Base-by-base conservation (phyloP, 257 asterid species). In the Cinchona pubescens region DNA sequence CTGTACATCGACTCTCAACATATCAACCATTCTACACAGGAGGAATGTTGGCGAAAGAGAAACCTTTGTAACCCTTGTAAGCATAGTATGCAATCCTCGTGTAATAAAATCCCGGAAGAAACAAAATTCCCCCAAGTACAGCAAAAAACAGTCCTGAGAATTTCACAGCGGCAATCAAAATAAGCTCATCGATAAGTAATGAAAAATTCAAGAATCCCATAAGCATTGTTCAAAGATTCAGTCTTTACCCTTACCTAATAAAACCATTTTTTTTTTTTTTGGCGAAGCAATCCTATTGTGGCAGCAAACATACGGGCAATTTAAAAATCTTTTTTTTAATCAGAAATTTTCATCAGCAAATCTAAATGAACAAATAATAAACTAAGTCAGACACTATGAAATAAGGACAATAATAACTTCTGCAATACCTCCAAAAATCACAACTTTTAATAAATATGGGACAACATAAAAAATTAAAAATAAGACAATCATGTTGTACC, bases 1-100 rank as follows among this genome's bases (percentile, higher is more conserved):
- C 83, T 89, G 91, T 92, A 92, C 97, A 92, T 63, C 40, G 83
- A 72, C 58, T 71, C 67, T 75, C 3, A 35, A 29, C 69, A 12
- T 14, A 32, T 59, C 60, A 78, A 42, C 80, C 60, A 69, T 48
- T 78, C 88, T 89, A 92, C 61, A 94, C 97, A 2, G 94, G 79
- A 74, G 98, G 97, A 64, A 92, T 94, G 85, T 89, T 89, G 86
- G 98, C 80, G 71, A 94, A 91, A 49, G 97, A 90, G 96, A 94
- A 94, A 65, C 96, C 97, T 83, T 88, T 90, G 86, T 94, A 94
- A 16, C 98, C 98, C 88, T 92, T 94, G 88, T 94, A 94, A 1
- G 98, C 98, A 77, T 92, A 90, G 88, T 94, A 94, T 12, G 98
- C 97, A 55, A 94, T 90, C 82, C 98, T 80, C 5, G 97, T 90